Evolutionary conservation across 2,329 filamentous ascomycete genomes (phyloP), one percentile per base, ranked within the genome.

Genomic region (Didymella sp.): DNA sequence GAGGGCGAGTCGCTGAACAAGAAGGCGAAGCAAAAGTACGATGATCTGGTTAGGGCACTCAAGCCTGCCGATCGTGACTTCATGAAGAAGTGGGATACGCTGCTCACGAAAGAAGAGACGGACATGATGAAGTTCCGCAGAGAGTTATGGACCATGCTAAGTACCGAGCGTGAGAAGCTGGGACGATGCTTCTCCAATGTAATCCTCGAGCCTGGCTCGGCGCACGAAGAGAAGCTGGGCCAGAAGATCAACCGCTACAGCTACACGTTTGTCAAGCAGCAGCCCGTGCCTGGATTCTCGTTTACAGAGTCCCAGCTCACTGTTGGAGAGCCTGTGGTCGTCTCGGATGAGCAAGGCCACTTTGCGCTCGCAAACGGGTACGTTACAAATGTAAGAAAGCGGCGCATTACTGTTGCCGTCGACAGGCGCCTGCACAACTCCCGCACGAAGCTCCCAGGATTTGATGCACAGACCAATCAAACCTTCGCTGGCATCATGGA

Each of bases 61-160:
- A 90, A 85, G 6, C 83, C 88, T 1, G 80, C 78, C 0, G 90
- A 97, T 70, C 86, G 87, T 63, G 85, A 87, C 0, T 99, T 98
- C 74, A 97, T 99, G 76, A 83, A 90, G 61, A 96, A 95, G 72
- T 99, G 95, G 95, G 95, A 99, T 75, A 85, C 89, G 47, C 82
- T 99, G 13, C 81, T 99, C 33, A 98, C 94, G 0, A 95, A 95
- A 73, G 95, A 99, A 79, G 95, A 99, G 74, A 91, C 89, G 67
- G 92, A 96, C 68, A 87, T 90, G 71, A 89, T 95, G 72, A 96
- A 90, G 69, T 89, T 92, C 61, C 87, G 92, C 60, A 84, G 92
- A 63, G 95, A 99, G 73, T 80, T 99, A 2, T 99, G 95, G 95
- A 97, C 93, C 0, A 96, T 99, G 90, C 79, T 93, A 21, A 97